These are phyloP conservation scores for Rhodotorula taiwanensis DNA, from an alignment of 768 basidiomycete species.

Conservation along the genomic window DNA sequence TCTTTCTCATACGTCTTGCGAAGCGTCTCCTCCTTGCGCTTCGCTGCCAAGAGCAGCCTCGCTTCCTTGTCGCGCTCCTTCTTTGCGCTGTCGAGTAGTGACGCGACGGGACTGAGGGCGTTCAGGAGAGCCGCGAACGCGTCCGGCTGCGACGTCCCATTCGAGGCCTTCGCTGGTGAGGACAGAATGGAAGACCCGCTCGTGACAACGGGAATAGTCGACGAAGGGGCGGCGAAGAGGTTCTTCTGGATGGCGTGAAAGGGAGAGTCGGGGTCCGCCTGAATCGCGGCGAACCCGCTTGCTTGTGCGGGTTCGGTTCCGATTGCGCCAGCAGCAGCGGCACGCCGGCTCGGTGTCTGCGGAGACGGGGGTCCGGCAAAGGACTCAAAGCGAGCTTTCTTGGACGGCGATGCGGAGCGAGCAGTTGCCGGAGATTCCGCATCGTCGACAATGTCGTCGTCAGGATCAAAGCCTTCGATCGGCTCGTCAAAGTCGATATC, in stretches of 20 bases:
- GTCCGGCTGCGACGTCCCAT: neutral
- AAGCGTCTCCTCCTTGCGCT: slow-evolving; percentile 19
- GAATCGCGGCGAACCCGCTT: slow-evolving; percentile 14
- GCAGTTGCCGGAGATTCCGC: neutral
- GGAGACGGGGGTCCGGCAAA: neutral
- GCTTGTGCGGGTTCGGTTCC: too few relatives aligned
- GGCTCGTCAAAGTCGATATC: slow-evolving; percentile 17
- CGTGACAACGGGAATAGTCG: neutral
- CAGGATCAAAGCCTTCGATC: slow-evolving; percentile 5
- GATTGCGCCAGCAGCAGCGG: too few relatives aligned
- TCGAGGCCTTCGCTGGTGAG: too few relatives aligned
- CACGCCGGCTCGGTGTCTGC: too few relatives aligned
- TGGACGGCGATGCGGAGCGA: neutral
- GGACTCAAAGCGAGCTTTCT: slow-evolving; percentile 3
- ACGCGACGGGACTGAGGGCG: neutral
- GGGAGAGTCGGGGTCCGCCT: slow-evolving; percentile 19
- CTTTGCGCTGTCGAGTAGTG: neutral
- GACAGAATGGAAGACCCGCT: neutral
- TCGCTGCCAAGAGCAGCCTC: slow-evolving; percentile 11
- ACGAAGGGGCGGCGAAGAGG: slow-evolving; percentile 1
- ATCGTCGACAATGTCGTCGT: slow-evolving; percentile 5
- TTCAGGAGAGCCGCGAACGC: neutral
- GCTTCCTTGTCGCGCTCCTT: slow-evolving; percentile 14
- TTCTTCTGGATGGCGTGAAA: slow-evolving; percentile 18
- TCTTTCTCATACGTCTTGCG: neutral